A percentile compares a stretch with the other conserved stretches of the same genome.
Conservation (phyloP, 345 rosid genomes). For the Sonneratia caseolaris region DNA sequence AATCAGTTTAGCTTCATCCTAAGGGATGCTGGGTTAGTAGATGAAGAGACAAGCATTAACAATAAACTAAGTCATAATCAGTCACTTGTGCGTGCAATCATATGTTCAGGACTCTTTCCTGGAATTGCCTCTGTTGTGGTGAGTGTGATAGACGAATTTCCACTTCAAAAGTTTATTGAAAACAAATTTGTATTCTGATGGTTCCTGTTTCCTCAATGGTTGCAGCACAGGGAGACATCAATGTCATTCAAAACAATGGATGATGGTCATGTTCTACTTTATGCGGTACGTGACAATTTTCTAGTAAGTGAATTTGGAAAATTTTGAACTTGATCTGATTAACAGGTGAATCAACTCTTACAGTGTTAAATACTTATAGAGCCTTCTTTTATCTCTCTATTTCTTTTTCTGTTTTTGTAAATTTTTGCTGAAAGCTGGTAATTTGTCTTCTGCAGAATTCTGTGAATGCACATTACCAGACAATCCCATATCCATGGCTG, state of each 20-base stretch:
- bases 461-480: constrained; percentile 78
- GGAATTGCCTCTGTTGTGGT: constrained; percentile 96
- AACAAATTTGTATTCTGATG: constrained; percentile 1
- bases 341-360: neutral
- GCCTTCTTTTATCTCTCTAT: neutral
- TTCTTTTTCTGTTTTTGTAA: neutral
- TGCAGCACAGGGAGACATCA: constrained; percentile 85
- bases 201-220: constrained; percentile 10
- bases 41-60: constrained; percentile 44
- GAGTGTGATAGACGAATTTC: constrained; percentile 11
- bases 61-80: constrained; percentile 89
- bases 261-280: constrained; percentile 87
- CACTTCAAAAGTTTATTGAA: neutral
- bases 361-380: neutral
- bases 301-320: neutral
- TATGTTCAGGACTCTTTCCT: constrained; percentile 94
- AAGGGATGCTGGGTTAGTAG: constrained; percentile 73
- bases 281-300: constrained; percentile 43
- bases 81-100: constrained; percentile 80
- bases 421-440: neutral
- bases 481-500: constrained; percentile 92
- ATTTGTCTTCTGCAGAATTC: constrained; percentile 60
- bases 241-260: constrained; percentile 97
- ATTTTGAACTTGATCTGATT: neutral
- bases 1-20: constrained; percentile 82